A percentile compares a stretch with the other conserved stretches of the same genome.
Evolutionary conservation across 2,329 filamentous ascomycete species (phyloP).

Genomic region (Alternaria viburni): DNA sequence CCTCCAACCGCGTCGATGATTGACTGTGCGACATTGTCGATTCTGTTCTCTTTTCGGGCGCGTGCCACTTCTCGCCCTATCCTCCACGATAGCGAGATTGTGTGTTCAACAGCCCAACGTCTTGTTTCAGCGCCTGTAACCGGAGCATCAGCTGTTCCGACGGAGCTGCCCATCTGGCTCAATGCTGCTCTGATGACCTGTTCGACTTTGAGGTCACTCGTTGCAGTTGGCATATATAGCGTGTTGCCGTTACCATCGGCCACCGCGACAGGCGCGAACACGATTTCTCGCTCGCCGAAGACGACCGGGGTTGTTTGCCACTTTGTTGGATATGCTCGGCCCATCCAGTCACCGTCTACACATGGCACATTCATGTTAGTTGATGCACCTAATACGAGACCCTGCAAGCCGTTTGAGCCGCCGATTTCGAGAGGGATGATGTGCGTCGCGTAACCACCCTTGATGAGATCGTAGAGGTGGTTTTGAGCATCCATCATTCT

Average conservation of each 20-base stretch:
- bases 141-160: slow-evolving; percentile 47
- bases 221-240: slow-evolving; percentile 47
- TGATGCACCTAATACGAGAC: slow-evolving; percentile 47
- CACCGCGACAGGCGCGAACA: slow-evolving; percentile 48
- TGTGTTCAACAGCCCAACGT: slow-evolving; percentile 49
- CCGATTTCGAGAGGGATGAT: slow-evolving; percentile 56
- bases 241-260: slow-evolving; percentile 53
- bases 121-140: slow-evolving; percentile 47
- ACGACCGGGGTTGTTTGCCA: slow-evolving; percentile 54
- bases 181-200: slow-evolving; percentile 47
- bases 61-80: slow-evolving; percentile 47
- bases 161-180: slow-evolving; percentile 45
- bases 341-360: slow-evolving; percentile 58
- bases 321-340: slow-evolving; percentile 55
- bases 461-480: slow-evolving; percentile 42
- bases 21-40: slow-evolving; percentile 46
- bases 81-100: slow-evolving; percentile 47
- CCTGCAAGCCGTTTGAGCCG: slow-evolving; percentile 54
- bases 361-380: slow-evolving; percentile 51
- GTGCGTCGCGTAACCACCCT: slow-evolving; percentile 42
- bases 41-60: slow-evolving; percentile 44
- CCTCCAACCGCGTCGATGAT: slow-evolving; percentile 54
- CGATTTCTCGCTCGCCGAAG: slow-evolving; percentile 48
- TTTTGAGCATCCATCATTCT: slow-evolving; percentile 49
- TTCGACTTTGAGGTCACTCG: slow-evolving; percentile 48